Evolutionary conservation across 768 basidiomycete genomes (phyloP), one percentile per base, ranked within the genome.

Genomic region (Melanogaster broomeanus): DNA sequence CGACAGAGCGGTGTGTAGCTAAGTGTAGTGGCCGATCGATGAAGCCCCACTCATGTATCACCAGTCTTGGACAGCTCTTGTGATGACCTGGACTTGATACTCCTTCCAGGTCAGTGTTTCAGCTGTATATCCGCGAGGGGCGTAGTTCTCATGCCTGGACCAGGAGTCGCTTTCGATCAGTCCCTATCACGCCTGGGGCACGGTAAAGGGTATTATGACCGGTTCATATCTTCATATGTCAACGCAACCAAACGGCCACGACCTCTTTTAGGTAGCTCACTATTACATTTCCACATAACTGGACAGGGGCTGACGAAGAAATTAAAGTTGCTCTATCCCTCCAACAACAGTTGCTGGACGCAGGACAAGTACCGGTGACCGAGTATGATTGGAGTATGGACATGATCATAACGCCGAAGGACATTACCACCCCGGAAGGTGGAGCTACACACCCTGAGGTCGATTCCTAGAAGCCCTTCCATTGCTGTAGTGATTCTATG

Each of bases 171-270:
- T 10, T 92, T 91, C 58, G 89, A 91, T 69, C 74, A 72, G 37
- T 77, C 78, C 15, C 64, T 85, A 48, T 82, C 82, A 42, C 83
- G 90, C 27, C 77, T 92, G 25, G 90, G 90, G 10, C 88, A 90
- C 57, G 89, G 90, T 21, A 92, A 88, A 66, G 90, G 90, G 6
- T 90, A 87, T 69, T 92, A 92, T 58, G 90, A 92, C 69, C 74
- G 77, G 13, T 92, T 88, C 68, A 72, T 92, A 31, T 68, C 81
- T 3, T 65, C 74, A 1, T 90, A 89, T 52, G 64, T 73, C 27
- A 52, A 39, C 35, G 61, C 71, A 13, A 71, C 69, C 47, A 72
- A 73, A 22, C 70, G 72, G 52, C 69, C 70, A 21, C 74, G 70
- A 49, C 85, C 89, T 2, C 57, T 84, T 27, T 74, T 90, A 47